Evolutionary conservation across 306 rosid species (phyloP).

Genomic region (Canavalia gladiata): DNA sequence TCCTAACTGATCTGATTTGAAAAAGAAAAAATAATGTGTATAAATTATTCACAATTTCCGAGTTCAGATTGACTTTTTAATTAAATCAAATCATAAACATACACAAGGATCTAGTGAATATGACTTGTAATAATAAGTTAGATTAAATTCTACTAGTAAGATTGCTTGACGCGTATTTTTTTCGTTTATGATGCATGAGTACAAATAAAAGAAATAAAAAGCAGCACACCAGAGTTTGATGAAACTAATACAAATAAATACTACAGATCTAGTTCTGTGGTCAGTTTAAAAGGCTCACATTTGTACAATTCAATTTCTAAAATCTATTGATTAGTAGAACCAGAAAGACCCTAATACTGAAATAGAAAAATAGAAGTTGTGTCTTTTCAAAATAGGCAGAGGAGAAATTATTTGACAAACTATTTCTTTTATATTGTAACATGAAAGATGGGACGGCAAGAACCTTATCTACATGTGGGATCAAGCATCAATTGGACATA

Average conservation of each 20-base stretch:
- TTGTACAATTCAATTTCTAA: conserved; percentile 18
- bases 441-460: conserved; percentile 16
- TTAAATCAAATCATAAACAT: neutral
- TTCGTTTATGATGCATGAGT: neutral
- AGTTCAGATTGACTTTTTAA: neutral
- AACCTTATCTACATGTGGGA: neutral
- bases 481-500: conserved; percentile 24
- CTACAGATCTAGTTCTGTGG: neutral
- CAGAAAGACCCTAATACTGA: neutral
- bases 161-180: neutral
- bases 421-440: neutral
- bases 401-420: neutral
- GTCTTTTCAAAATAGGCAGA: neutral
- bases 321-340: neutral
- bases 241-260: neutral
- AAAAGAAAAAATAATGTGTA: neutral
- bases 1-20: neutral
- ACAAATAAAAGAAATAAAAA: neutral
- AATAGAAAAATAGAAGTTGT: neutral
- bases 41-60: neutral
- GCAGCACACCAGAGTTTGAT: neutral
- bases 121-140: neutral
- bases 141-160: neutral
- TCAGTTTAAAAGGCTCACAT: neutral
- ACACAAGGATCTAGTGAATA: neutral